These are phyloP conservation scores for Cercospora canescens DNA, from an alignment of 2,329 filamentous ascomycete species.

Conservation along the genomic window DNA sequence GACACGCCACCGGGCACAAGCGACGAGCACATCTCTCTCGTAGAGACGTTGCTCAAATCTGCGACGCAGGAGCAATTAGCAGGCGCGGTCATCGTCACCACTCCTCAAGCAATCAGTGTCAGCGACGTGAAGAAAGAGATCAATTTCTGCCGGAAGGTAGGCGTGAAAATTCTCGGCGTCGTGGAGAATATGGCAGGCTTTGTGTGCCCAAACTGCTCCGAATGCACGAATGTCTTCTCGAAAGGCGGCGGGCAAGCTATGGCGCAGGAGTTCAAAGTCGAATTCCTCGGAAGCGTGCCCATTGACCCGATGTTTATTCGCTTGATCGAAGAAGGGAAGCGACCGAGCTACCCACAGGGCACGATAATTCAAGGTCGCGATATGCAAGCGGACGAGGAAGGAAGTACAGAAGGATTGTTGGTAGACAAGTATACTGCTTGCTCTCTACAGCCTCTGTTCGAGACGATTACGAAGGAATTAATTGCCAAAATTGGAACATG, in stretches of 20 bases:
- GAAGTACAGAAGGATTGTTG: constrained; percentile 46
- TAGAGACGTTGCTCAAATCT: constrained; percentile 60
- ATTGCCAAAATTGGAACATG: constrained; percentile 25
- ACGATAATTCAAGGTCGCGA: constrained; percentile 62
- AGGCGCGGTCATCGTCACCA: constrained; percentile 92
- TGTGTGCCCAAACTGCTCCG: constrained; percentile 72
- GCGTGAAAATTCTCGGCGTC: constrained; percentile 78
- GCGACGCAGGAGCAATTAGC: constrained; percentile 65
- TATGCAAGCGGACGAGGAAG: constrained; percentile 30
- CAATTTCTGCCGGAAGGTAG: constrained; percentile 87
- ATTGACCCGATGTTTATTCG: constrained; percentile 91
- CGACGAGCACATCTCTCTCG: constrained; percentile 94
- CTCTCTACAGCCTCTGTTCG: constrained; percentile 69
- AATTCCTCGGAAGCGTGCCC: constrained; percentile 82
- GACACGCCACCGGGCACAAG: constrained; percentile 96
- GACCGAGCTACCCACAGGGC: constrained; percentile 68
- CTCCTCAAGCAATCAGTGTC: constrained; percentile 89
- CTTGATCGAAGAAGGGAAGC: constrained; percentile 73
- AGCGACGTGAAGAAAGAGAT: constrained; percentile 93
- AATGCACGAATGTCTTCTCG: constrained; percentile 92
- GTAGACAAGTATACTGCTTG: constrained; percentile 73
- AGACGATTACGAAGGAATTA: constrained; percentile 53
- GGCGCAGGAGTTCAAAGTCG: constrained; percentile 81
- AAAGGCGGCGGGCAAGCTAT: constrained; percentile 87
- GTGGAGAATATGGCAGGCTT: constrained; percentile 97